Evolutionary conservation across 192 early-diverging fungal genomes (phyloP), one percentile per base, ranked within the genome.

Genomic region (Coemansia sp.): DNA sequence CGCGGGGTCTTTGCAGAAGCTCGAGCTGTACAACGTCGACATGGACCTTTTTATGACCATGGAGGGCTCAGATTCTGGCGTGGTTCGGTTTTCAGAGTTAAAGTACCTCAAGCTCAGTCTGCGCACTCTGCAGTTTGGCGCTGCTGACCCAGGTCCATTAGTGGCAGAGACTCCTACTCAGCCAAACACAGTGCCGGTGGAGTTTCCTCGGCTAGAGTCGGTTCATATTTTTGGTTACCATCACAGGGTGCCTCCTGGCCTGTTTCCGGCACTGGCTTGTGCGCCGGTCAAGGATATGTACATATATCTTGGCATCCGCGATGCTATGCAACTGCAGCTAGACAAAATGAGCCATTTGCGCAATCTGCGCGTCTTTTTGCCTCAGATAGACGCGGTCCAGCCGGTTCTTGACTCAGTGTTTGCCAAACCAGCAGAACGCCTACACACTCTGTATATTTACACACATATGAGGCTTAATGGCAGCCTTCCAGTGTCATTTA

Each of bases 221-320:
- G 66, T 55, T 11, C 57, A 64, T 14, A 64, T 74, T 11, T 60
- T 61, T 5, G 72, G 72, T 5, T 64, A 62, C 62, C 72, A 67
- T 45, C 64, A 74, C 31, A 30, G 57, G 14, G 66, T 67, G 38
- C 72, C 72, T 12, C 25, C 48, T 14, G 61, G 62, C 17, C 57
- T 74, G 10, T 63, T 74, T 25, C 40, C 57, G 32, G 72, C 72
- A 3, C 57, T 74, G 25, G 56, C 58, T 1, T 20, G 50, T n/a
- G 50, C 67, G 22, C 63, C 67, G 3, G 48, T 75, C 5, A 50
- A 48, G 40, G 42, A 61, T 16, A 51, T 75, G 63, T 64, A 61
- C 33, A 57, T 75, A 5, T 65, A 69, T 29, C 33, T 65, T 36
- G 59, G 63, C 17, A 61, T 69, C 16, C 67, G 63, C 67, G 54